Evolutionary conservation across 768 basidiomycete species (phyloP).

Genomic region (Termitomyces heimii): DNA sequence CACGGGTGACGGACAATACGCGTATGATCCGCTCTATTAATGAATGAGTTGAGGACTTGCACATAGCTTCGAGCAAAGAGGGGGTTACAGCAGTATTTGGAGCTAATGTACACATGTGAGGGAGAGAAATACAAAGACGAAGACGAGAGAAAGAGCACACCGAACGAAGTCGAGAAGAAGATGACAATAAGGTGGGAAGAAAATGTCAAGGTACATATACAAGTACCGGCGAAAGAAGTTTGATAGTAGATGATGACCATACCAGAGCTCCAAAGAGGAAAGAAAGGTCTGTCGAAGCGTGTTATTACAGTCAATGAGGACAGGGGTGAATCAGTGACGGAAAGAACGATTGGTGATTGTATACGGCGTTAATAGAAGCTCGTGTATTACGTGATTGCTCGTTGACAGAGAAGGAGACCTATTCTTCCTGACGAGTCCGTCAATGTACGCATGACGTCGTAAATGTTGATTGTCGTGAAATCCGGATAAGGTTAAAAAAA

Average conservation of each 20-base stretch:
- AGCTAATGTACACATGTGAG: not conserved
- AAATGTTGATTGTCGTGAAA: not conserved
- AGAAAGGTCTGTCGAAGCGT: not conserved
- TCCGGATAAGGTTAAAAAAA: not conserved
- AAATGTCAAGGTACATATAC: not conserved
- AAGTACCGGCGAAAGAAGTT: not conserved
- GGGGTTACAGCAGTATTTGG: too few species aligned
- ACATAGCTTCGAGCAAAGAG: not conserved
- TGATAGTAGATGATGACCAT: not conserved
- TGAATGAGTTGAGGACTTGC: not conserved
- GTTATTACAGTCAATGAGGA: not conserved
- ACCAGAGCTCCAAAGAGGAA: not conserved
- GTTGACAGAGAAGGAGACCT: not conserved
- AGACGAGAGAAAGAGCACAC: not conserved
- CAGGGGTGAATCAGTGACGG: not conserved
- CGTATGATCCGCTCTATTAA: not conserved
- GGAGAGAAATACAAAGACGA: not conserved
- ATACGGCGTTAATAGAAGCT: not conserved
- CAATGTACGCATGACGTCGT: slow-evolving; percentile 2
- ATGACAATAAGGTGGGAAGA: not conserved
- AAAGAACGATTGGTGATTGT: not conserved
- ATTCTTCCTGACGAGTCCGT: not conserved
- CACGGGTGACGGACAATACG: not conserved
- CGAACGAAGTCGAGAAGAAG: not conserved
- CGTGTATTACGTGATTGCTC: not conserved